Evolutionary conservation across 1,284 basidiomycete species (phyloP).

Genomic region (Exobasidium rhododendri): DNA sequence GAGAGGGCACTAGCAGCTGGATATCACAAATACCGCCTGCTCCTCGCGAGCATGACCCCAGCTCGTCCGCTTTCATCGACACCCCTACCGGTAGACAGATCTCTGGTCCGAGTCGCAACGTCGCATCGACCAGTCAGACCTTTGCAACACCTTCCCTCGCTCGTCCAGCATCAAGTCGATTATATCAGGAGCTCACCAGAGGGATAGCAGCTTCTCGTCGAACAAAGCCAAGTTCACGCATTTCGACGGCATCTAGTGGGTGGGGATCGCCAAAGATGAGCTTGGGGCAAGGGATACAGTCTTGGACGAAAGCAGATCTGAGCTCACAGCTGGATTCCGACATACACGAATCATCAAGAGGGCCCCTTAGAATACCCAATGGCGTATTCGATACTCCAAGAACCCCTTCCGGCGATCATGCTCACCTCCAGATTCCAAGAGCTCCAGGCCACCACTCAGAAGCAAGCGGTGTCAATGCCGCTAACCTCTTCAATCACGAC

Average conservation of each 20-base stretch:
- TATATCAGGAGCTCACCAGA: slow-evolving; percentile 2
- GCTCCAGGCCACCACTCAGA: not conserved
- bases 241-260: slow-evolving; percentile 1
- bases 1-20: not conserved
- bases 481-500: slow-evolving; percentile 28
- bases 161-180: not conserved
- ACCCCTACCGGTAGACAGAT: not conserved
- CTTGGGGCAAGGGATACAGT: not conserved
- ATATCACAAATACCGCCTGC: not conserved
- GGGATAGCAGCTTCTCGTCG: slow-evolving; percentile 3
- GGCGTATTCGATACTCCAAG: slow-evolving; percentile 6
- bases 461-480: too few relatives aligned
- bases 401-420: not conserved
- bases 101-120: not conserved
- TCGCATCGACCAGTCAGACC: not conserved
- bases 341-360: not conserved
- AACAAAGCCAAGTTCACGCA: not conserved
- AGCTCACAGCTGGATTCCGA: not conserved
- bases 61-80: not conserved
- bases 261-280: slow-evolving; percentile 11
- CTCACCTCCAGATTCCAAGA: not conserved
- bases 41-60: not conserved
- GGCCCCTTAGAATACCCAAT: not conserved
- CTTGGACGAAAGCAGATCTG: not conserved
- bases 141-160: not conserved